Evolutionary conservation across 345 rosid species (phyloP).

Genomic region (Linum lewisii): DNA sequence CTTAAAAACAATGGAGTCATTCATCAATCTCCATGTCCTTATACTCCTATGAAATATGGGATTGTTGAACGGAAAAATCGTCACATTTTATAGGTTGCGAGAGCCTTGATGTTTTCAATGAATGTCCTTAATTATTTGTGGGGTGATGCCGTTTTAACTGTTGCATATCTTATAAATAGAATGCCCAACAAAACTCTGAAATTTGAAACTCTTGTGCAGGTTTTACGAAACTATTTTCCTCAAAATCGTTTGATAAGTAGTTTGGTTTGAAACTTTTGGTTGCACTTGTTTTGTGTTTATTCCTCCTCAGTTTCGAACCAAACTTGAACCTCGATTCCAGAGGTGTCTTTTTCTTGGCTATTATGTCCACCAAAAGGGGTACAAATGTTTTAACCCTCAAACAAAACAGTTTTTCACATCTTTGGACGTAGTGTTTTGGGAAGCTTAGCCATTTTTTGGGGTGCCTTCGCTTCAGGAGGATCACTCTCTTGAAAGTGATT

Average conservation of each 20-base stretch:
- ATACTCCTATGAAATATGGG: not conserved
- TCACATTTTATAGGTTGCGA: not conserved
- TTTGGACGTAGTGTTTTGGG: no score
- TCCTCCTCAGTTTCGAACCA: no score
- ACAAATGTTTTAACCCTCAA: no score
- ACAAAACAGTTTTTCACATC: no score
- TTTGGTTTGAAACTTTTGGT: not conserved
- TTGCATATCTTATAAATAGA: not conserved
- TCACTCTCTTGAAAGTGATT: no score
- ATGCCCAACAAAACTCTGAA: not conserved
- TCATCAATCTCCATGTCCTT: no score
- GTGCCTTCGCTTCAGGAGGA: no score
- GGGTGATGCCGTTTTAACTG: not conserved
- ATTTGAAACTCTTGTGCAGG: not conserved
- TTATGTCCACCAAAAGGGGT: no score
- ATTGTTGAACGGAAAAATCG: not conserved
- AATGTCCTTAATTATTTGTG: not conserved
- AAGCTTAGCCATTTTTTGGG: no score
- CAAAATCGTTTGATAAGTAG: not conserved
- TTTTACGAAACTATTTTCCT: no score
- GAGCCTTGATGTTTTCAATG: not conserved
- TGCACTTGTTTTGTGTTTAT: not conserved
- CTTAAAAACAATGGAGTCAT: not conserved
- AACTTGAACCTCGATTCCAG: no score
- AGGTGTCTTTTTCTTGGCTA: no score